Evolutionary conservation across 495 filamentous ascomycete genomes (phyloP).

Genomic region (Sporormia fimetaria): DNA sequence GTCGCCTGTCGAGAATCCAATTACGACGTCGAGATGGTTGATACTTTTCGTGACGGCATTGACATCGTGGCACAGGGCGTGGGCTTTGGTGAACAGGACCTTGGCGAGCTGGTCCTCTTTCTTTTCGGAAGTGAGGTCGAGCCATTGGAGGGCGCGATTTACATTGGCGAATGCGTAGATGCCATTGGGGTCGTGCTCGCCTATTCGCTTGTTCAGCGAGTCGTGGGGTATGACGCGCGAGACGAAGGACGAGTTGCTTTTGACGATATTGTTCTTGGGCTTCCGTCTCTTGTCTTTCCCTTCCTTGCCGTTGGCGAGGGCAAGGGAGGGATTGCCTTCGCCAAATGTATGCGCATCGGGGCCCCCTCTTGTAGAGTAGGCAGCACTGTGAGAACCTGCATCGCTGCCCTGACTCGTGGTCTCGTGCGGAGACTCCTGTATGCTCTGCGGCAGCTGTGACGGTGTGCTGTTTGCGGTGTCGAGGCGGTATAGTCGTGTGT

Average conservation of each 20-base stretch:
- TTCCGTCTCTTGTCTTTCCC: constrained; percentile 82
- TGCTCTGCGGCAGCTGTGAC: constrained; percentile 35
- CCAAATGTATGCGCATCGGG: constrained; percentile 59
- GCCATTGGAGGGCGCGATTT: constrained; percentile 83
- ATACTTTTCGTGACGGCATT: constrained; percentile 69
- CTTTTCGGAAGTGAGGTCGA: constrained; percentile 50
- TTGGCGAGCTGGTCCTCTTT: constrained; percentile 82
- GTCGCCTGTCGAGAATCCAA: constrained; percentile 92
- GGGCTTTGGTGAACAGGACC: constrained; percentile 90
- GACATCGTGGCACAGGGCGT: constrained; percentile 89
- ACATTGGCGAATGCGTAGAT: constrained; percentile 89
- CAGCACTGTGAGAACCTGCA: constrained; percentile 19
- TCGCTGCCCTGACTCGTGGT: constrained; percentile 29
- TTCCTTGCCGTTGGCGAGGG: constrained; percentile 34
- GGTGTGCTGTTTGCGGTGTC: constrained; percentile 36
- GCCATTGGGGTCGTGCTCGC: constrained; percentile 66
- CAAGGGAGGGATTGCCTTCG: constrained; percentile 69
- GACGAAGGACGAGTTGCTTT: constrained; percentile 96
- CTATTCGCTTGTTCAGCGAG: constrained; percentile 58
- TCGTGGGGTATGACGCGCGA: constrained; percentile 92
- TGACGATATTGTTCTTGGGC: constrained; percentile 93
- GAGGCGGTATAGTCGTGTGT: constrained; percentile 42
- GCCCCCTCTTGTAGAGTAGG: constrained; percentile 16
- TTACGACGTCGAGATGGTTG: constrained; percentile 76
- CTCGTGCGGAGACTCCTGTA: constrained; percentile 30